Percentiles rank a stretch among this genome's conserved stretches.
Conservation (phyloP, 192 early-diverging fungal genomes). For the Coemansia sp. region DNA sequence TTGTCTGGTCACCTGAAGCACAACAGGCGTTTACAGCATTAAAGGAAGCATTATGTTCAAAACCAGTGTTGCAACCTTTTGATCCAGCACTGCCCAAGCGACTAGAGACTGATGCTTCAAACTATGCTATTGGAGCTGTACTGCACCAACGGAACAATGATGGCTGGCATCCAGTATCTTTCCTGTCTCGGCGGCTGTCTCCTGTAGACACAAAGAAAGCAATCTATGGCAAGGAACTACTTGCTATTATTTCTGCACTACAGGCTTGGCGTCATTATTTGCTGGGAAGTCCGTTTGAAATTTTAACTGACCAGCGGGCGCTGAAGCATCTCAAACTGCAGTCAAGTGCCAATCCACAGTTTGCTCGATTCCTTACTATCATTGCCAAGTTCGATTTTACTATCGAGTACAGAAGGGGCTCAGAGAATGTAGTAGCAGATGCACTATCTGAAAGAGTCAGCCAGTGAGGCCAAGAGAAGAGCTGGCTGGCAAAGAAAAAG, state of each 20-base stretch:
- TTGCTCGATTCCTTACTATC: no score
- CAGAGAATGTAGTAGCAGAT: no score
- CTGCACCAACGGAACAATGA: neutral
- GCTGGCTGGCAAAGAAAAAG: no score
- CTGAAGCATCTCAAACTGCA: no score
- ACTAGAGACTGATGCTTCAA: slow-evolving; percentile 16
- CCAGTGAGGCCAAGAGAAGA: no score
- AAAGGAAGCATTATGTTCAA: neutral
- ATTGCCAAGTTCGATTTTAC: no score
- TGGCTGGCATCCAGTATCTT: slow-evolving; percentile 14
- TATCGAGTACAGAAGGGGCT: no score
- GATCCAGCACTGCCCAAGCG: slow-evolving; percentile 12
- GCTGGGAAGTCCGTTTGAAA: neutral
- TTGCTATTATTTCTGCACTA: neutral
- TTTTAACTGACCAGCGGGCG: no score
- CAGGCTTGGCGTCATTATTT: slow-evolving; percentile 6
- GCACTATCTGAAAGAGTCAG: no score
- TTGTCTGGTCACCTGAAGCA: neutral
- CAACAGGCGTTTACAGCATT: slow-evolving; percentile 2
- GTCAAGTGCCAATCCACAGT: no score
- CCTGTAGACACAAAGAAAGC: neutral
- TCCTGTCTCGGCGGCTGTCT: slow-evolving; percentile 7
- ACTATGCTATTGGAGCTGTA: slow-evolving; percentile 16
- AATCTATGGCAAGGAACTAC: slow-evolving; percentile 6
- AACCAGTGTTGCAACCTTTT: slow-evolving; percentile 5